Base-by-base conservation (phyloP, 176 grass and related monocot genomes). In the Ananas comosus region DNA sequence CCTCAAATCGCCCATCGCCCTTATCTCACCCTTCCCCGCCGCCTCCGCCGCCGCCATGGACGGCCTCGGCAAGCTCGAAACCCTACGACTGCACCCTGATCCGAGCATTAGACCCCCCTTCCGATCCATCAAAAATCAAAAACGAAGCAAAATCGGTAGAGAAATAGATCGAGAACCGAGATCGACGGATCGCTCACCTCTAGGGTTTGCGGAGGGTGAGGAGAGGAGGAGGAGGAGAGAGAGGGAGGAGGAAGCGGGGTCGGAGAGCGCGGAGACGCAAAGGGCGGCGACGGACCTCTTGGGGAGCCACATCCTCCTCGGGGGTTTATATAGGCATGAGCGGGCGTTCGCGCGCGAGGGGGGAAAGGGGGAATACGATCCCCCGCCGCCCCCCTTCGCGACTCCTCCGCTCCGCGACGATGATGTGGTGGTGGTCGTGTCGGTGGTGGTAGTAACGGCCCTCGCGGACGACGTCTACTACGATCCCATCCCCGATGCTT, bases 301-400 rank as follows among this genome's bases (percentile, higher is more conserved):
- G 71, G 67, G 71, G 72, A 80, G 66, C 73, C 82, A 77, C 88
- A 86, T 86, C 28, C 17, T 12, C n/a, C n/a, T n/a, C n/a, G 23
- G 73, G 42, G 54, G 49, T 59, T 81, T 91, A 87, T 79, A 91
- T 84, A 91, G 84, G 81, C 80, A 64, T 29, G 27, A 71, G 76
- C 12, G 48, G 22, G 28, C 33, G 65, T 49, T 29, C 24, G 1
- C 50, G 48, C 68, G 29, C 53, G 21, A 57, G 51, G 72, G 51
- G 23, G 48, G 42, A 49, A 68, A 51, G 13, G 78, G 48, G 51
- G 68, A 79, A 79, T 79, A 79, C 28, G 71, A 64, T 65, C 73
- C 50, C 59, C 64, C 49, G 10, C 54, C 49, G 11, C 51, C 49
- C 54, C 70, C 72, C 59, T 5, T 57, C 13, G 64, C 69, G 63